Evolutionary conservation across 2,329 filamentous ascomycete genomes (phyloP).

Genomic region (Paraphaeosphaeria sporulosa): DNA sequence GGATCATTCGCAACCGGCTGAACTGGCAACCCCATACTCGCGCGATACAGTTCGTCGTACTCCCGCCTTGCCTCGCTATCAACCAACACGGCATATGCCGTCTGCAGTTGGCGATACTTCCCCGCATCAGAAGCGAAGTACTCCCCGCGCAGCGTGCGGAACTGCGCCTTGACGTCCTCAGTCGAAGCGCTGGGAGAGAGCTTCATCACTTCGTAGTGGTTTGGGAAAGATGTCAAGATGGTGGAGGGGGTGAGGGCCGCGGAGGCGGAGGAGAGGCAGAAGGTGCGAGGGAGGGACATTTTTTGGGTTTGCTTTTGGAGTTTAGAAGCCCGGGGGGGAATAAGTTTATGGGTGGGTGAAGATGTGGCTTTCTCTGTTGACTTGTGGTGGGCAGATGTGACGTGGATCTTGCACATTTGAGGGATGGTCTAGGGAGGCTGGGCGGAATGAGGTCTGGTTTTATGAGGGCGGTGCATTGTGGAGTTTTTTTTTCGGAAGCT

Average conservation of each 20-base stretch:
- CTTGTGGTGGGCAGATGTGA: background rate
- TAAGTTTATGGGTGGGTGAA: background rate
- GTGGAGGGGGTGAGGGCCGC: background rate
- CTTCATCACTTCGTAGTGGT: slow-evolving; percentile 43
- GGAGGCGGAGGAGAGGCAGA: slow-evolving; percentile 5
- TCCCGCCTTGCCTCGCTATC: slow-evolving; percentile 34
- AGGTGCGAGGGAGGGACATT: slow-evolving; percentile 3
- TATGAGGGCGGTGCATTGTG: slow-evolving; percentile 1
- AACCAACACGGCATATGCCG: slow-evolving; percentile 40
- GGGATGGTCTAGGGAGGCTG: background rate
- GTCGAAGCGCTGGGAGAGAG: slow-evolving; percentile 32
- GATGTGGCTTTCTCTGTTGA: background rate
- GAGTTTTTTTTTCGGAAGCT: background rate
- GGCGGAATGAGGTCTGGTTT: background rate
- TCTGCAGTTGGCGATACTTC: slow-evolving; percentile 41
- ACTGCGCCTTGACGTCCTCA: slow-evolving; percentile 40
- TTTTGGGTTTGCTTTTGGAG: background rate
- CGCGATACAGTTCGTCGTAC: slow-evolving; percentile 37
- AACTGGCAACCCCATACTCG: slow-evolving; percentile 18
- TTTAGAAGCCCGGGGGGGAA: no score
- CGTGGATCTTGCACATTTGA: slow-evolving; percentile 7
- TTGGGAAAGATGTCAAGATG: slow-evolving; percentile 25
- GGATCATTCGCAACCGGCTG: background rate
- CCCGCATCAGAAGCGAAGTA: slow-evolving; percentile 38
- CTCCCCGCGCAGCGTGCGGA: slow-evolving; percentile 34